These are phyloP conservation scores for Leccinellum albellum DNA, from an alignment of 768 basidiomycete species.

Conservation along the genomic window DNA sequence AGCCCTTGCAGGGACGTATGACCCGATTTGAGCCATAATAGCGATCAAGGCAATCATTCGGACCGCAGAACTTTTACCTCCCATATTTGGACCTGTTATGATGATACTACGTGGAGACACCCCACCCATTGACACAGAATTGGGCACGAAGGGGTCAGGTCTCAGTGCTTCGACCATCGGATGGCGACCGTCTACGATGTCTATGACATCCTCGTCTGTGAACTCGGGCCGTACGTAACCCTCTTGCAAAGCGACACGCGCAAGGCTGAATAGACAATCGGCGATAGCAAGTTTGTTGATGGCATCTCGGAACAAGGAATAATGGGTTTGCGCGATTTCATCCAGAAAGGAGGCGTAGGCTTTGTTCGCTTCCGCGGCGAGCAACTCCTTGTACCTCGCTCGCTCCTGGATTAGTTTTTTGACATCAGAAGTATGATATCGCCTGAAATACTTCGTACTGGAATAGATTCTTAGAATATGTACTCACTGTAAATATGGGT, in stretches of 20 bases:
- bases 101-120: conserved; percentile 53
- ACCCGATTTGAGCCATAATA: conserved; percentile 84
- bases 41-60: conserved; percentile 74
- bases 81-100: conserved; percentile 86
- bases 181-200: conserved; percentile 83
- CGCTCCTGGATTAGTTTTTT: conserved; percentile 61
- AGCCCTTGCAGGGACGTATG: conserved; percentile 79
- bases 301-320: conserved; percentile 66
- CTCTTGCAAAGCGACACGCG: conserved; percentile 69
- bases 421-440: conserved; percentile 76
- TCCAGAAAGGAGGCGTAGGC: conserved; percentile 67
- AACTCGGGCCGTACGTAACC: conserved; percentile 80
- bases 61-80: conserved; percentile 82
- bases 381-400: conserved; percentile 69
- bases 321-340: conserved; percentile 66
- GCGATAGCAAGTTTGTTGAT: conserved; percentile 79
- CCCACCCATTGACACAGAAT: conserved; percentile 65
- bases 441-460: conserved; percentile 67
- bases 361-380: conserved; percentile 59
- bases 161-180: conserved; percentile 85
- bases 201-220: conserved; percentile 59
- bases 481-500: background rate
- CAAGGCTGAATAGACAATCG: conserved; percentile 85
- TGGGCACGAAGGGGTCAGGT: conserved; percentile 82
- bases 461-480: background rate